Evolutionary conservation across 106 monocot genomes (phyloP).

Genomic region (Dioscorea alata): DNA sequence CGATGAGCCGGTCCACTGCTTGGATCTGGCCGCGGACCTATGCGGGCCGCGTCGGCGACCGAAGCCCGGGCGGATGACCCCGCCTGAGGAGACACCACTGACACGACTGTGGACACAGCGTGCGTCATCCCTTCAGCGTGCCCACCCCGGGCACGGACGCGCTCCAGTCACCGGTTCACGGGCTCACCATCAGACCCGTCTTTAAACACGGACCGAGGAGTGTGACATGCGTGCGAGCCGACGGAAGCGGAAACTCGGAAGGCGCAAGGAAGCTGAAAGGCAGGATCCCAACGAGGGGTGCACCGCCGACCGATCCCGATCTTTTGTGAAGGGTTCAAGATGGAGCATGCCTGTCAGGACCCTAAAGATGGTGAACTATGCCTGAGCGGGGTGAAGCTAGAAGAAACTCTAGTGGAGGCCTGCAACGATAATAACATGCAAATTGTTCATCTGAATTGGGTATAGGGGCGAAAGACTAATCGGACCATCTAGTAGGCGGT

Average conservation of each 20-base stretch:
- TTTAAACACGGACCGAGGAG: conserved; percentile 50
- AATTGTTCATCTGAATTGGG: too few relatives aligned
- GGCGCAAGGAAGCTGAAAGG: conserved; percentile 36
- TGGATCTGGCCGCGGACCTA: conserved; percentile 53
- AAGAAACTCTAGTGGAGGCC: too few relatives aligned
- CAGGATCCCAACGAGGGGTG: too few relatives aligned
- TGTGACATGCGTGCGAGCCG: conserved; percentile 37
- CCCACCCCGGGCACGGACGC: conserved; percentile 2
- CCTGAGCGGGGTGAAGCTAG: too few relatives aligned
- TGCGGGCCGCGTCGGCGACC: conserved; percentile 18
- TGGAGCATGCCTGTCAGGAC: too few relatives aligned
- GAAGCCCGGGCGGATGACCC: background rate
- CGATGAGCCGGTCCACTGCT: too few relatives aligned
- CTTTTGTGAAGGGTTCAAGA: too few relatives aligned
- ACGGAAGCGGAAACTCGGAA: conserved; percentile 18
- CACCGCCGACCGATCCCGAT: too few relatives aligned
- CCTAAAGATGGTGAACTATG: too few relatives aligned
- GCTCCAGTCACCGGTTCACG: background rate
- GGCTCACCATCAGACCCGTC: conserved; percentile 32
- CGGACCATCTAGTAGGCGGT: too few relatives aligned
- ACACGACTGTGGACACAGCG: background rate
- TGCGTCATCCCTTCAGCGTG: background rate
- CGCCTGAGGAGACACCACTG: background rate
- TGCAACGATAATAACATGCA: too few relatives aligned
- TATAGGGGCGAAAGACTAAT: too few relatives aligned